Percentiles rank a stretch among this genome's conserved stretches.
These are phyloP conservation scores for Volutella citrinella DNA, from an alignment of 2,329 filamentous ascomycete genomes.

Conservation along the genomic window DNA sequence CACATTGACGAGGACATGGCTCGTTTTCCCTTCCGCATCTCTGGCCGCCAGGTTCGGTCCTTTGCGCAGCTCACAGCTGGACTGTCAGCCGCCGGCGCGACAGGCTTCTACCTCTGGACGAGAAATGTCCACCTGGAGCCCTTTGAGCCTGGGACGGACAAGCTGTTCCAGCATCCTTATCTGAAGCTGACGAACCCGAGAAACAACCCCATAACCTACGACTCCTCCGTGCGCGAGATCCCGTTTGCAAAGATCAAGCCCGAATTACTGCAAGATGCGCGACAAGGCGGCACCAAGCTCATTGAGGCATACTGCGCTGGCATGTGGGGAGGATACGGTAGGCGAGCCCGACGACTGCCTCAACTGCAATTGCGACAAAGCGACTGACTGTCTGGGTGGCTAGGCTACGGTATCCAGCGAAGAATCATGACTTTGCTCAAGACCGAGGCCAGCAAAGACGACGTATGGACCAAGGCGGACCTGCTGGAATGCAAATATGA, in stretches of 20 bases:
- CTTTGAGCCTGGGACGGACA: conserved; percentile 10
- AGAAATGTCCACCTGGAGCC: conserved; percentile 17
- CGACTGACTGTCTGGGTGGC: too few species aligned
- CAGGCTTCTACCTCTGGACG: conserved; percentile 14
- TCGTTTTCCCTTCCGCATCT: neutral
- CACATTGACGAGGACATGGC: neutral
- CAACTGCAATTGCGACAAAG: too few species aligned
- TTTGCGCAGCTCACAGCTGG: conserved; percentile 3
- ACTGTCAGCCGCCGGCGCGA: conserved; percentile 3
- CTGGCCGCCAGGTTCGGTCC: conserved; percentile 1
- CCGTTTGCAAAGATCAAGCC: conserved; percentile 6
- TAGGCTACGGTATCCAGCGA: conserved; percentile 14
- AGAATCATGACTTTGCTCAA: conserved; percentile 10
- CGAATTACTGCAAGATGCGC: conserved; percentile 11
- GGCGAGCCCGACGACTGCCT: too few species aligned
- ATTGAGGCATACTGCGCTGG: conserved; percentile 15
- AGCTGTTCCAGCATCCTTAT: conserved; percentile 11
- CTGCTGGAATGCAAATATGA: conserved; percentile 15
- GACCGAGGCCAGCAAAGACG: conserved; percentile 6
- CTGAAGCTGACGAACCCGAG: conserved; percentile 16
- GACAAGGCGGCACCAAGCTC: conserved; percentile 12
- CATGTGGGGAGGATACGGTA: conserved; percentile 21
- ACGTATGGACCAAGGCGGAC: conserved; percentile 17
- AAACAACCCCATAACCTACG: conserved; percentile 16
- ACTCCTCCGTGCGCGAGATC: conserved; percentile 17